Conservation (phyloP, 1,284 basidiomycete genomes). For the Gymnopus androsaceus region DNA sequence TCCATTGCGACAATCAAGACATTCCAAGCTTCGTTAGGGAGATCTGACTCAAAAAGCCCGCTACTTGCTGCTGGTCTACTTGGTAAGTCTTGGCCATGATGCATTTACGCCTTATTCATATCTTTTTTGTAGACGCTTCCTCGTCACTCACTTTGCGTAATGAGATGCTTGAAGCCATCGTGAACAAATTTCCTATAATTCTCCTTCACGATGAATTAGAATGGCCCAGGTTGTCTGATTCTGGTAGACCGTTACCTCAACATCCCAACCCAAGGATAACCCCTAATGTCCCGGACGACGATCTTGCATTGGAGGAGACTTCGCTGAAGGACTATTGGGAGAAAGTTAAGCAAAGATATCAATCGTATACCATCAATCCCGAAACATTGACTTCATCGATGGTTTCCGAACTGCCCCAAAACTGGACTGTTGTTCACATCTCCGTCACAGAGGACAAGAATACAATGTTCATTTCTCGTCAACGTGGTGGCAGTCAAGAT, state of each 20-base stretch:
- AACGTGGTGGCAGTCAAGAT: slow-evolving; percentile 52
- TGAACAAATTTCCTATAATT: slow-evolving; percentile 57
- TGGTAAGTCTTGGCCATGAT: slow-evolving; percentile 45
- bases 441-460: slow-evolving; percentile 81
- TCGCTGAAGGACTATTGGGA: slow-evolving; percentile 62
- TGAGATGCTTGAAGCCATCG: slow-evolving; percentile 75
- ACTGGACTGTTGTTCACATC: slow-evolving; percentile 89
- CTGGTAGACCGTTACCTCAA: slow-evolving; percentile 40
- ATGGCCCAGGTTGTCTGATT: slow-evolving; percentile 61
- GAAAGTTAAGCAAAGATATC: slow-evolving; percentile 54
- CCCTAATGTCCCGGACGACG: slow-evolving; percentile 29
- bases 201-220: slow-evolving; percentile 56
- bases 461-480: slow-evolving; percentile 84
- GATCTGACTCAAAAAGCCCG: slow-evolving; percentile 49
- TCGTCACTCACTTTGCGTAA: slow-evolving; percentile 77
- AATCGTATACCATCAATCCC: slow-evolving; percentile 44
- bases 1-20: slow-evolving; percentile 72
- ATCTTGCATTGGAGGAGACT: slow-evolving; percentile 37
- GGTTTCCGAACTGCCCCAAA: slow-evolving; percentile 58
- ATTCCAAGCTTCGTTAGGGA: slow-evolving; percentile 80
- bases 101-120: slow-evolving; percentile 6
- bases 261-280: slow-evolving; percentile 14
- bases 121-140: slow-evolving; percentile 54
- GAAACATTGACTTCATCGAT: slow-evolving; percentile 39
- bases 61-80: slow-evolving; percentile 63